Evolutionary conservation across 2,329 filamentous ascomycete genomes (phyloP), one percentile per base, ranked within the genome.

Genomic region (Trichoderma harzianum): DNA sequence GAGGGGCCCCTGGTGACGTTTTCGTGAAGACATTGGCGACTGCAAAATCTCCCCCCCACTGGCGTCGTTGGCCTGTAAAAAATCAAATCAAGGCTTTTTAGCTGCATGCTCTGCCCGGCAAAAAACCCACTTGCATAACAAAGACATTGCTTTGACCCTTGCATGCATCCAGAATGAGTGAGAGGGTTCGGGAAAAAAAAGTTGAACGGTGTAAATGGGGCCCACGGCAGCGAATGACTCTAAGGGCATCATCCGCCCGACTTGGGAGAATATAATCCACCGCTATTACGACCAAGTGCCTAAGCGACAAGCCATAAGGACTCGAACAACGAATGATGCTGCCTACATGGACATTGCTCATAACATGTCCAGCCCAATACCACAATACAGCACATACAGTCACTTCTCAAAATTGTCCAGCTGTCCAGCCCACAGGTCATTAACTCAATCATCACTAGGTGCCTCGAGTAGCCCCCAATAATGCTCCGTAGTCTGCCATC

Each of bases 1-100:
- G 69, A 71, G 69, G 69, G 61, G 62, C 16, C 53, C 64, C 69
- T 32, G 62, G 69, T 71, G 69, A 71, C 63, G 53, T 34, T 64
- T 51, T 36, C 24, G 55, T 61, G 30, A 69, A 69, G 55, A 36
- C 57, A 51, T 32, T 47, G 32, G 34, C 6, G 8, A 51, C 26
- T 47, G 66, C 39, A 32, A 34, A 32, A 28, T 14, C 21, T 32
- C 63, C 36, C 26, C 55, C 28, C 57, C 57, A 60, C 57, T 10
- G 28, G 8, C 18, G 18, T 60, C 30, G 57, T 7, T 34, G 57
- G 28, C 57, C 28, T 26, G 30, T 32, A 34, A 65, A 60, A 58
- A 60, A 60, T 34, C 57, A 60, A 60, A 60, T 60, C 57, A 60
- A 60, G 57, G 57, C 57, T 60, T 60, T 60, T 34, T 60, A 60